Base-by-base conservation (phyloP, 768 basidiomycete genomes). In the Calocybe gangraenosa region DNA sequence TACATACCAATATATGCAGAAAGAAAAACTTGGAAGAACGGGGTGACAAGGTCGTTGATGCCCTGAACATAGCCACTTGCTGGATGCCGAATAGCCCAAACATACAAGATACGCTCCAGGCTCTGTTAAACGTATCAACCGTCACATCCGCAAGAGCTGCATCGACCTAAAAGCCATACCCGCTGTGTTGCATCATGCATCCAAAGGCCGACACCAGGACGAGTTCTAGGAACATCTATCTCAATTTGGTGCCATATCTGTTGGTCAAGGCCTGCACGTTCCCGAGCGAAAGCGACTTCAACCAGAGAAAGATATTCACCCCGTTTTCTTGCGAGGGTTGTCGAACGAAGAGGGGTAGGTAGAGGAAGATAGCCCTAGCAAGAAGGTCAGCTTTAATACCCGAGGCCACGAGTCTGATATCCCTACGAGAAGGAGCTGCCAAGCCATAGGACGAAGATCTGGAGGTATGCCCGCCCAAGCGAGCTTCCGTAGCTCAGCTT, bases 221-320 rank as follows among this genome's bases (percentile, higher is more conserved):
- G 70, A 31, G 96, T 99, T 42, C 96, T 75, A 9, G 96, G 96
- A 5, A 97, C 95, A 58, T 99, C 96, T 48, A 97, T 98, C 59
- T 92, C 92, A 55, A 98, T 98, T 65, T 99, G 96, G 66, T 98
- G 96, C 96, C 96, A 98, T 60, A 98, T 95, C 65, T 91, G 88
- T 57, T 93, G 92, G 64, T 99, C 95, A 22, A 95, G 75, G 0
- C 87, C 84, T 46, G 87, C 84, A 22, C 81, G 78, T 47, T 92
- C 92, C 31, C 89, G 78, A 10, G 87, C 82, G 62, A 98, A 99
- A 13, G 96, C 85, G 14, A 93, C 73, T 53, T 90, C 81, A 7
- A 95, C 94, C 49, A 97, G 75, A 13, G 88, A 88, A 32, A 80
- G 76, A 62, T 98, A 98, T 65, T 98, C 96, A 55, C 82, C 81